A percentile compares a stretch with the other conserved stretches of the same genome.
Evolutionary conservation across 2,329 filamentous ascomycete species (phyloP).

Genomic region (Rutstroemia sp.): DNA sequence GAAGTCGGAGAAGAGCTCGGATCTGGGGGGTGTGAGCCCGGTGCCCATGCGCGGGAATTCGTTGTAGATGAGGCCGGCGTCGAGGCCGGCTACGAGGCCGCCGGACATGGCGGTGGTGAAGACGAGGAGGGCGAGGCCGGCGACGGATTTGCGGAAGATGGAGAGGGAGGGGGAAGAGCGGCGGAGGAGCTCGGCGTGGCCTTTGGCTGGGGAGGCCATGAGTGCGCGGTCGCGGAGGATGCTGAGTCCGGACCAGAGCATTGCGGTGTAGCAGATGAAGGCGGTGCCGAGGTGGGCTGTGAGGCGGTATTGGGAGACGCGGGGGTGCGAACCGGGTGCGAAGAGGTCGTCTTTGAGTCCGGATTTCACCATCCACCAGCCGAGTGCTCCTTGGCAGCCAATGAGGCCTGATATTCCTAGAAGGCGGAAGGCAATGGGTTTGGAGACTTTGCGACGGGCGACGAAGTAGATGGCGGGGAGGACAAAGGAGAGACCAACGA

Average conservation of each 20-base stretch:
- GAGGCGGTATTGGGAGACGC: constrained; percentile 90
- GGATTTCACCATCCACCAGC: constrained; percentile 99
- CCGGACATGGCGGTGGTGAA: constrained; percentile 92
- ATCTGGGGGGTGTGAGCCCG: constrained; percentile 70
- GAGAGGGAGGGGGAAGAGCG: constrained; percentile 62
- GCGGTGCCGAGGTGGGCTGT: constrained; percentile 84
- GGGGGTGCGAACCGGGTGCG: constrained; percentile 78
- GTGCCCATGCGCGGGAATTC: constrained; percentile 95
- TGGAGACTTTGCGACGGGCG: constrained; percentile 68
- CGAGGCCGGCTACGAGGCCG: constrained; percentile 85
- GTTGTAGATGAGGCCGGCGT: constrained; percentile 97
- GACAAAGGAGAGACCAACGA: constrained; percentile 85
- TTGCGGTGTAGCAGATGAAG: constrained; percentile 88
- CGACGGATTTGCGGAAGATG: constrained; percentile 65
- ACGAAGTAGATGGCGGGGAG: constrained; percentile 86
- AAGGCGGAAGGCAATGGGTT: constrained; percentile 68
- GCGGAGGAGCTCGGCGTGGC: constrained; percentile 47
- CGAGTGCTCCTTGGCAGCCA: constrained; percentile 89
- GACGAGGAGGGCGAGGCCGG: constrained; percentile 64
- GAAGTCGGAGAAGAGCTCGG: constrained; percentile 78
- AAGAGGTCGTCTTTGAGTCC: constrained; percentile 95
- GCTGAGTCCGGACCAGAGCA: constrained; percentile 82
- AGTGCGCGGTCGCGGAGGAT: constrained; percentile 74
- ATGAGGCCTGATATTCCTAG: constrained; percentile 82
- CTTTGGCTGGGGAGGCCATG: constrained; percentile 56